Evolutionary conservation across 139 green algal species (phyloP).

Genomic region (Chlamydomonas schloesseri): DNA sequence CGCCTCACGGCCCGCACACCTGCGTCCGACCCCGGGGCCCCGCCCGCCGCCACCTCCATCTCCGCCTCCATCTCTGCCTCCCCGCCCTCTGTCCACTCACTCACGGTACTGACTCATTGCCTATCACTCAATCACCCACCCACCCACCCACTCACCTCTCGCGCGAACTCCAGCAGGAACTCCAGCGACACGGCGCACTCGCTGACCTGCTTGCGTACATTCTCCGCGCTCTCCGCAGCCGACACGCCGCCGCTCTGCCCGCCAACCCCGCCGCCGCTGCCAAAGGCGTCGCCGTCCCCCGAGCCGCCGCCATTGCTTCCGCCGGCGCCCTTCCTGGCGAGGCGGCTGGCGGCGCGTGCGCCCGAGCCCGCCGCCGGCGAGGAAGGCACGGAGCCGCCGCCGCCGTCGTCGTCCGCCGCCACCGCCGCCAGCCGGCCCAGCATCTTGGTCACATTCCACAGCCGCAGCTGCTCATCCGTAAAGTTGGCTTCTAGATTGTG

Average conservation of each 20-base stretch:
- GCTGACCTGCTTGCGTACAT: not conserved
- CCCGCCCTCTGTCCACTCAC: too few species aligned
- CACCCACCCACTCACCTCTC: not conserved
- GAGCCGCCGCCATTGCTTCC: not conserved
- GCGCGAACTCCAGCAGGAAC: constrained; percentile 36
- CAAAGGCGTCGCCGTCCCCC: not conserved
- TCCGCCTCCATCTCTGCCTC: too few species aligned
- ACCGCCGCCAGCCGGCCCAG: constrained; percentile 10
- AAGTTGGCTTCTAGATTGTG: constrained; percentile 31
- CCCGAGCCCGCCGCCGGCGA: constrained; percentile 6
- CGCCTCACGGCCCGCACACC: too few species aligned
- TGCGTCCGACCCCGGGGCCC: too few species aligned
- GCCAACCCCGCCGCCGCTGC: not conserved
- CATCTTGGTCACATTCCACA: constrained; percentile 21
- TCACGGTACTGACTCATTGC: too few species aligned
- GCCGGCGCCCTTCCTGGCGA: not conserved
- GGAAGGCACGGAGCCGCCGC: not conserved
- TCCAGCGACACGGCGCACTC: constrained; percentile 33
- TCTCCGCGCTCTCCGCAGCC: not conserved
- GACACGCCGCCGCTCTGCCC: not conserved
- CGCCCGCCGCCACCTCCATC: too few species aligned
- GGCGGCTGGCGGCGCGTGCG: constrained; percentile 9
- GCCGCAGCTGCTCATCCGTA: constrained; percentile 26
- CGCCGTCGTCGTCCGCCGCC: not conserved
- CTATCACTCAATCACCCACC: not conserved